These are phyloP conservation scores for Coemansia brasiliensis DNA, from an alignment of 192 early-diverging fungal species.

Conservation along the genomic window DNA sequence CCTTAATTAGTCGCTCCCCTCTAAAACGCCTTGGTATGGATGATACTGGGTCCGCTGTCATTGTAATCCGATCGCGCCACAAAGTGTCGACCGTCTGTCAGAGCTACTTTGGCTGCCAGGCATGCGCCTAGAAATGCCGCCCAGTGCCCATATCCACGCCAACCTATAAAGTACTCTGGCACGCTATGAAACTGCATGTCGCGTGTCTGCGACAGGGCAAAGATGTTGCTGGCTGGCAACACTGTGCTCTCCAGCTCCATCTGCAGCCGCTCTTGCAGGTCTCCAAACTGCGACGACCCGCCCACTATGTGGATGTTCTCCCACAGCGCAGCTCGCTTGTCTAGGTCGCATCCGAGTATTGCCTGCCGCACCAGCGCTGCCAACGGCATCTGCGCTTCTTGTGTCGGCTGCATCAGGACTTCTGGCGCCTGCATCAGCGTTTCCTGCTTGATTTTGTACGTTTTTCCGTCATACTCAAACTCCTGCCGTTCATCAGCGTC, in stretches of 20 bases:
- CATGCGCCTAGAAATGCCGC: slow-evolving; percentile 79
- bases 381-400: slow-evolving; percentile 35
- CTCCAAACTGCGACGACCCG: slow-evolving; percentile 62
- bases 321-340: slow-evolving; percentile 79
- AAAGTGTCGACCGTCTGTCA: slow-evolving; percentile 68
- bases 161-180: slow-evolving; percentile 85
- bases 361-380: slow-evolving; percentile 64
- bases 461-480: slow-evolving; percentile 63
- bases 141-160: slow-evolving; percentile 69
- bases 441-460: slow-evolving; percentile 32
- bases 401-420: slow-evolving; percentile 69
- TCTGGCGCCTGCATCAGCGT: slow-evolving; percentile 41
- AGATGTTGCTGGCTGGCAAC: slow-evolving; percentile 78
- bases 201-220: slow-evolving; percentile 81
- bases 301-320: slow-evolving; percentile 85
- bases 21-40: slow-evolving; percentile 64
- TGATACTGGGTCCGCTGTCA: slow-evolving; percentile 78
- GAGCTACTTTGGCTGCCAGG: slow-evolving; percentile 84
- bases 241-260: slow-evolving; percentile 66
- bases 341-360: slow-evolving; percentile 66
- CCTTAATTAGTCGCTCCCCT: neutral
- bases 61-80: slow-evolving; percentile 88
- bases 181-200: slow-evolving; percentile 76
- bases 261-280: slow-evolving; percentile 58
- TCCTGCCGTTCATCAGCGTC: slow-evolving; percentile 26